phyloP scores from a whole-genome alignment of 2,329 filamentous ascomycete species.

The Neopestalotiopsis rosae region DNA sequence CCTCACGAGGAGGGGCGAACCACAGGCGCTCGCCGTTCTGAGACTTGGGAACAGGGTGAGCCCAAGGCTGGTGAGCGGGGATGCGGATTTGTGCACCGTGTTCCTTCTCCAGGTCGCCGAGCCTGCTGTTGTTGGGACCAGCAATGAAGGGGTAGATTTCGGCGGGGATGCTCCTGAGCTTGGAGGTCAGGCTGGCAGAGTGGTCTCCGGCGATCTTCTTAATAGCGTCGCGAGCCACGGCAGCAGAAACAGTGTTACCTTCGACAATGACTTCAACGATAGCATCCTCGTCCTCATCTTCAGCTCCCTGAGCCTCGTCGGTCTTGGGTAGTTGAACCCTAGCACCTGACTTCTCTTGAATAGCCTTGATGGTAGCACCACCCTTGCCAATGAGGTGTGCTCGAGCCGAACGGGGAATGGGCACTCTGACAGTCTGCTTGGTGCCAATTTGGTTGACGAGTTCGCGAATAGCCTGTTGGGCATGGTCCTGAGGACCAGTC shows the following conservation, averaged over 20 bases:
- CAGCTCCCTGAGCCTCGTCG: conserved; percentile 63
- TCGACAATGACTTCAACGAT: conserved; percentile 88
- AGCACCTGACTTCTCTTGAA: conserved; percentile 89
- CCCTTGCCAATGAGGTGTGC: conserved; percentile 93
- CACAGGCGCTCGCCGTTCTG: conserved; percentile 68
- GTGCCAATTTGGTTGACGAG: conserved; percentile 86
- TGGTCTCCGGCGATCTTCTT: conserved; percentile 87
- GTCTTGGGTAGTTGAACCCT: conserved; percentile 87
- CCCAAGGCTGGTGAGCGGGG: conserved; percentile 80
- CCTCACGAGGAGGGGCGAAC: conserved; percentile 72
- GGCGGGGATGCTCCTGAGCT: conserved; percentile 82
- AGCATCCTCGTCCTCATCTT: conserved; percentile 77
- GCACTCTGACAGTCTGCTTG: conserved; percentile 79
- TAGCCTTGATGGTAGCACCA: conserved; percentile 86
- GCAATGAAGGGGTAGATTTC: conserved; percentile 97
- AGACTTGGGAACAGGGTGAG: conserved; percentile 69
- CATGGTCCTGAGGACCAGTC: conserved; percentile 80
- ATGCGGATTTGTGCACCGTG: conserved; percentile 83
- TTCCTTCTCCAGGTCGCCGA: conserved; percentile 72
- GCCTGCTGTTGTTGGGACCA: conserved; percentile 72
- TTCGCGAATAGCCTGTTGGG: conserved; percentile 87
- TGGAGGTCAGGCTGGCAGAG: conserved; percentile 79
- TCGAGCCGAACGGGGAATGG: conserved; percentile 82
- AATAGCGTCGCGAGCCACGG: conserved; percentile 83
- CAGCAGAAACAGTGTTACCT: conserved; percentile 87